phyloP scores from a whole-genome alignment of 257 asterid species.

The Primulina eburnea region DNA sequence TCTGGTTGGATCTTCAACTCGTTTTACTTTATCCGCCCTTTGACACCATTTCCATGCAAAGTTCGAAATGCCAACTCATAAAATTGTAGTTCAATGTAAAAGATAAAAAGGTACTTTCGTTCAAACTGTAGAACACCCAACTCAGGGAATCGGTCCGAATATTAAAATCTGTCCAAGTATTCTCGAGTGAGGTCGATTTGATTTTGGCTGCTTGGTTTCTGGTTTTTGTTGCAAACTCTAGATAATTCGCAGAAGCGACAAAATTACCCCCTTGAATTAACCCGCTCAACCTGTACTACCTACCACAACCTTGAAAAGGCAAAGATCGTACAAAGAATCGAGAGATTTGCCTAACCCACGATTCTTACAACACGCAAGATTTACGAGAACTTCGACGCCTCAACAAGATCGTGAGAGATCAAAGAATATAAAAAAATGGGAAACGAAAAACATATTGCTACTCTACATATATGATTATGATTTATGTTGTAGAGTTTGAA shows the following conservation, averaged over 20 bases:
- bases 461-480: conserved; percentile 22
- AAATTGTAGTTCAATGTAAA: too few species aligned
- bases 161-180: background rate
- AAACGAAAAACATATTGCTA: conserved; percentile 13
- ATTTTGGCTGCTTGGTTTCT: background rate
- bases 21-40: too few species aligned
- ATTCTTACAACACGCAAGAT: conserved; percentile 30
- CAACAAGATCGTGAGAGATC: conserved; percentile 11
- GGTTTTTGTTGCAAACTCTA: background rate
- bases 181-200: background rate
- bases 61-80: too few species aligned
- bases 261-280: background rate
- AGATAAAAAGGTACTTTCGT: too few species aligned
- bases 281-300: background rate
- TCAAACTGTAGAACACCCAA: too few species aligned
- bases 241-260: background rate
- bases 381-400: conserved; percentile 33
- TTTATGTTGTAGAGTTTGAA: conserved; percentile 38
- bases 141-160: too few species aligned
- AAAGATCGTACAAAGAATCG: conserved; percentile 38
- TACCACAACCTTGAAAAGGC: conserved; percentile 21
- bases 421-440: conserved; percentile 6
- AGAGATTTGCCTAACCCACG: conserved; percentile 20
- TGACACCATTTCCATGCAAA: too few species aligned
- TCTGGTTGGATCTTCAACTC: background rate